Conservation (phyloP, 352 stramenopile species). For the Phytopythium mirpurense region DNA sequence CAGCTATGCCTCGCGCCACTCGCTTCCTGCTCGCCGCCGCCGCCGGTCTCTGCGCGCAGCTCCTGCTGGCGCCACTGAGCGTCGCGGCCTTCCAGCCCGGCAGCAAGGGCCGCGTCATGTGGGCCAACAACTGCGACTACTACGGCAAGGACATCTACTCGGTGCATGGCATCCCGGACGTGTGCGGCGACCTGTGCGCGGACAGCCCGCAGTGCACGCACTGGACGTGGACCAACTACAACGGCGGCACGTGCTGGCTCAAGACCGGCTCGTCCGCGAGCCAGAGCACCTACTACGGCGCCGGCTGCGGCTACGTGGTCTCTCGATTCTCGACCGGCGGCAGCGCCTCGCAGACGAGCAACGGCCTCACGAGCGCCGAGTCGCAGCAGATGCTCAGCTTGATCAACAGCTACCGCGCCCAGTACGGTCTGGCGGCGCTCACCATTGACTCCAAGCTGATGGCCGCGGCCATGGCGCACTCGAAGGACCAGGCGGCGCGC, state of each 20-base stretch:
- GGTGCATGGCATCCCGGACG: constrained; percentile 21
- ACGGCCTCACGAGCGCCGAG: constrained; percentile 29
- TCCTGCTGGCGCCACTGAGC: neutral
- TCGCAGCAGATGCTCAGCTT: constrained; percentile 33
- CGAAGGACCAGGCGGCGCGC: constrained; percentile 31
- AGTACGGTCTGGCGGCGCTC: constrained; percentile 28
- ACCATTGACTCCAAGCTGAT: constrained; percentile 32
- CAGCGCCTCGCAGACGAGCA: constrained; percentile 14
- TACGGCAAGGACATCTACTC: constrained; percentile 24
- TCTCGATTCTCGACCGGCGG: constrained; percentile 19
- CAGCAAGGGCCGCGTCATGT: constrained; percentile 35
- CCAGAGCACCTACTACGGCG: constrained; percentile 17
- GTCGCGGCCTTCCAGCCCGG: constrained; percentile 19
- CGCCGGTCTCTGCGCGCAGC: neutral
- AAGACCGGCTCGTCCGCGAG: constrained; percentile 22
- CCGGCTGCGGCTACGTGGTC: constrained; percentile 36
- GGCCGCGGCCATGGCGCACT: constrained; percentile 32
- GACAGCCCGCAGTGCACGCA: constrained; percentile 28
- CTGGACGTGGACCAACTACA: constrained; percentile 35
- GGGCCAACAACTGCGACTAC: constrained; percentile 41
- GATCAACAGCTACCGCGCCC: constrained; percentile 45
- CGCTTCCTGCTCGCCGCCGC: constrained; percentile 3
- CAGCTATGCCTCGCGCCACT: constrained; percentile 1
- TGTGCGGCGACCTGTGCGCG: constrained; percentile 31
- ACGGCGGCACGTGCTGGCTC: constrained; percentile 43